Evolutionary conservation across 2,329 filamentous ascomycete genomes (phyloP).

Genomic region (Cryphonectria parasitica): DNA sequence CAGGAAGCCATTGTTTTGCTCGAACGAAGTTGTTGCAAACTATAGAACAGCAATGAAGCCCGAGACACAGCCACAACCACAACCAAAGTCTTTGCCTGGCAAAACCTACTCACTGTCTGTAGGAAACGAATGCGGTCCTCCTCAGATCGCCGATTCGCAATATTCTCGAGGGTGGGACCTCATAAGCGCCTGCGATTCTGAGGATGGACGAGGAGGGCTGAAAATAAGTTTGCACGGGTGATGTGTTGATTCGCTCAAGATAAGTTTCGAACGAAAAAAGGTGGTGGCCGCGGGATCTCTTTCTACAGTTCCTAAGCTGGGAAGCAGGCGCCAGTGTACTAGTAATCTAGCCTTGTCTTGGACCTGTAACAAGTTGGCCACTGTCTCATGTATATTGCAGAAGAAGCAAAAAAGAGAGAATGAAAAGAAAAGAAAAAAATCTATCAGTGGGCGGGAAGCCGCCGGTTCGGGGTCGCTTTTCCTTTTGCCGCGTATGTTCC

Average conservation of each 20-base stretch:
- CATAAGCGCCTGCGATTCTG: not conserved
- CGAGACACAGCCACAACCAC: not conserved
- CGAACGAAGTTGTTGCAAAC: not conserved
- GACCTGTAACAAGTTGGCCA: not conserved
- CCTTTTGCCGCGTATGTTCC: not conserved
- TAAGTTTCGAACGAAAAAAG: not conserved
- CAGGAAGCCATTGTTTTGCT: not conserved
- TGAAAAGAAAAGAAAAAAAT: too few relatives aligned
- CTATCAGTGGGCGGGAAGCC: not conserved
- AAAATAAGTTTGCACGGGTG: not conserved
- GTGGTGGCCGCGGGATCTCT: not conserved
- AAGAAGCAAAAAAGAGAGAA: not conserved
- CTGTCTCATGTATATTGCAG: not conserved
- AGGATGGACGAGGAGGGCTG: not conserved
- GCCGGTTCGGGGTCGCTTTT: not conserved
- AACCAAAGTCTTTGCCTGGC: not conserved
- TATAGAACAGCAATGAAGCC: not conserved
- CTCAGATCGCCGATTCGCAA: not conserved
- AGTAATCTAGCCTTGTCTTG: not conserved
- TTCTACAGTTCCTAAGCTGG: not conserved
- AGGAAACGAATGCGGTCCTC: not conserved
- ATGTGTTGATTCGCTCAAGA: constrained; percentile 1
- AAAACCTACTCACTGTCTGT: not conserved
- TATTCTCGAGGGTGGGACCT: not conserved
- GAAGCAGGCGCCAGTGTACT: not conserved